These are phyloP conservation scores for Cryptomeria japonica DNA, from an alignment of 75 land plant genomes.

Conservation along the genomic window DNA sequence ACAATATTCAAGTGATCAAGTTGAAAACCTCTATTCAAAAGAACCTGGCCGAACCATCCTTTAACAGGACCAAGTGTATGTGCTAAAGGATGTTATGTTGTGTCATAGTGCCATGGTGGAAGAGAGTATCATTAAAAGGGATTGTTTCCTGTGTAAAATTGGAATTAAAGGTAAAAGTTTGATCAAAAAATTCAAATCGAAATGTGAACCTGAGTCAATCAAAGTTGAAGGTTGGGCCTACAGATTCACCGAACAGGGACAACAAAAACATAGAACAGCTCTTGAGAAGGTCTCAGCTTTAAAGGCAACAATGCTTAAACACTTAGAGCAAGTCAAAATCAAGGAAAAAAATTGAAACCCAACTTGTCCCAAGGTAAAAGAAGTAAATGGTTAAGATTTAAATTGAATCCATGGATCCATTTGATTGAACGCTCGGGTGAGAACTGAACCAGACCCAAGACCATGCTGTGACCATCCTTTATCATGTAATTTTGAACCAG, in stretches of 20 bases:
- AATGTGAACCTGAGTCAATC: not conserved
- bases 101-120: not conserved
- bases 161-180: not conserved
- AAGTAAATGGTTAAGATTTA: not conserved
- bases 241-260: not conserved
- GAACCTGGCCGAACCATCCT: not conserved
- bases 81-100: not conserved
- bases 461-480: not conserved
- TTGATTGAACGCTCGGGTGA: not conserved
- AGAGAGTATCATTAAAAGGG: not conserved
- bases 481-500: not conserved
- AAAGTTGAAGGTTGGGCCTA: not conserved
- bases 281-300: not conserved
- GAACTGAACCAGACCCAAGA: not conserved
- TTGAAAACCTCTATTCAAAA: not conserved
- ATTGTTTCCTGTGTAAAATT: not conserved
- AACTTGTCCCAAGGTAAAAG: not conserved
- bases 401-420: not conserved
- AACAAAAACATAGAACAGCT: not conserved
- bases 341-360: not conserved
- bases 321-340: not conserved
- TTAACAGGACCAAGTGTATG: not conserved
- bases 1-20: not conserved
- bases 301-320: not conserved
- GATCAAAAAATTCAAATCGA: not conserved